phyloP scores from a whole-genome alignment of 1,139 yeast genomes.

The Pichia sp. region DNA sequence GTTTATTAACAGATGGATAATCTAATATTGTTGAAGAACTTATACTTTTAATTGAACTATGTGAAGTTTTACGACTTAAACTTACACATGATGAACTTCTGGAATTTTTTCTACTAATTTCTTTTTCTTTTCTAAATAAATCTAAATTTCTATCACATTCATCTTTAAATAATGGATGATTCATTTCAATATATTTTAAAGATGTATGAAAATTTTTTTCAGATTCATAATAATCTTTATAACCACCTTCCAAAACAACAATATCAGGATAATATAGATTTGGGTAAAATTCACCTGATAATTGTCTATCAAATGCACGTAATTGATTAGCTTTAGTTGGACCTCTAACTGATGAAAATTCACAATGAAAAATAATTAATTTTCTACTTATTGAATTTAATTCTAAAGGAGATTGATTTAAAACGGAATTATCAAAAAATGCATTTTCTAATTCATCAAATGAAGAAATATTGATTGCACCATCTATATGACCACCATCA shows the following conservation, averaged over 20 bases:
- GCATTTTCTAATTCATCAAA: slow-evolving; percentile 58
- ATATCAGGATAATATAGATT: slow-evolving; percentile 80
- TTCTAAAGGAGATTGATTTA: slow-evolving; percentile 19
- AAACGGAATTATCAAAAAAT: slow-evolving; percentile 31
- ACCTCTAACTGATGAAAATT: slow-evolving; percentile 86
- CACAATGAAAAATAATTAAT: slow-evolving; percentile 85
- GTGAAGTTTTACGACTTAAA: slow-evolving; percentile 14
- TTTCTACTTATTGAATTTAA: slow-evolving; percentile 27
- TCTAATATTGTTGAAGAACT: slow-evolving; percentile 12
- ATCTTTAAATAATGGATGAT: slow-evolving; percentile 58
- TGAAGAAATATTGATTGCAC: slow-evolving; percentile 73
- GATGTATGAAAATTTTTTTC: slow-evolving; percentile 37
- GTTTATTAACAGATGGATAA: slow-evolving; percentile 12
- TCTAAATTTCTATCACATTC: slow-evolving; percentile 70
- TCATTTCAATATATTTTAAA: slow-evolving; percentile 81
- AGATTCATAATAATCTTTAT: slow-evolving; percentile 61
- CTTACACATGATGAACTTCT: slow-evolving; percentile 9
- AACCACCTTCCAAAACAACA: slow-evolving; percentile 86
- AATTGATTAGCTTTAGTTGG: slow-evolving; percentile 88
- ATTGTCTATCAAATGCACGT: slow-evolving; percentile 72
- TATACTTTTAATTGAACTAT: slow-evolving; percentile 10
- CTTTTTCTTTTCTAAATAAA: slow-evolving; percentile 52
- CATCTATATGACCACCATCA: slow-evolving; percentile 84
- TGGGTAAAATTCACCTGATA: slow-evolving; percentile 75
- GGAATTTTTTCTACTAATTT: slow-evolving; percentile 12